Evolutionary conservation across 164 flowering plant species (phyloP), one percentile per base, ranked within the genome.

Genomic region (Magnolia kwangsiensis): DNA sequence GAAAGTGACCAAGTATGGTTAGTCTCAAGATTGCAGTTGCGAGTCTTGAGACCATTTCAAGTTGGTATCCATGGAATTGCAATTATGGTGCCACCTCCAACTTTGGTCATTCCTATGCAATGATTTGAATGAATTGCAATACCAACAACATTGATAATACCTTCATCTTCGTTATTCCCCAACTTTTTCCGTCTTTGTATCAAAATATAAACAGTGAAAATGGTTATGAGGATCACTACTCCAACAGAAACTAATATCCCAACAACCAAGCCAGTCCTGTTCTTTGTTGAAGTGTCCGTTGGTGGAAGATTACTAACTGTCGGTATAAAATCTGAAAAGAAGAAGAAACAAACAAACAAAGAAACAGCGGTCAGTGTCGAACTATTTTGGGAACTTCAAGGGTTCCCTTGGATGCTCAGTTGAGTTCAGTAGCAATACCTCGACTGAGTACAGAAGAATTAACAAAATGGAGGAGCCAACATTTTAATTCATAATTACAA

Each of bases 171-270:
- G 51, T 64, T 49, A 1, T 23, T 67, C 8, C 5, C 55, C 51
- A 65, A 79, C 74, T 67, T 86, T 82, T 78, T 93, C 87, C 75
- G 90, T 93, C 86, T 86, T 76, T 65, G 79, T 65, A 78, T 37
- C 50, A 83, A 68, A 76, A 51, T 86, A 76, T 77, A 87, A 20
- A 74, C 14, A 21, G 45, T 80, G 19, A 87, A 50, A 74, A 80
- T 31, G 16, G 70, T 63, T 58, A 88, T 64, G 67, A 87, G 55
- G 84, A 78, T 66, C 27, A 83, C 77, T 63, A 79, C 77, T 69
- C 76, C 92, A 70, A 84, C 80, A 51, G 85, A 83, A 82, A 90
- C 85, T 55, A 77, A 82, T 59, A 90, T 67, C 24, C 97, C 97
- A 51, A 87, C 90, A 74, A 87, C 84, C 80, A 88, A 51, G 49